phyloP scores from a whole-genome alignment of 192 early-diverging fungal genomes.

The Phycomyces blakesleeanus region DNA sequence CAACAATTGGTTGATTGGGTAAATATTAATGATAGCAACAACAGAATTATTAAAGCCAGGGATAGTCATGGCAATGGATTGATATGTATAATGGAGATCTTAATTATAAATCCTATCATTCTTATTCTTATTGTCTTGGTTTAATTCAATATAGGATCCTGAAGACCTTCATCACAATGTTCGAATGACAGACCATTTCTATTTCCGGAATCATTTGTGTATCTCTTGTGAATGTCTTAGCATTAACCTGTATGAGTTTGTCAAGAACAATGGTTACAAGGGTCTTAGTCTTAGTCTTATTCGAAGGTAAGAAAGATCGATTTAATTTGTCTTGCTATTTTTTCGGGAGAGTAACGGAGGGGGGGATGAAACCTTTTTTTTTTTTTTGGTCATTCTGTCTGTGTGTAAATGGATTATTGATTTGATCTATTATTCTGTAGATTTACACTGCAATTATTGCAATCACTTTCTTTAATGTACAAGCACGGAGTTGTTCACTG shows the following conservation, averaged over 20 bases:
- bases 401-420: too few species aligned
- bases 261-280: conserved; percentile 88
- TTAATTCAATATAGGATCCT: conserved; percentile 60
- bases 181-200: conserved; percentile 89
- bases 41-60: too few species aligned
- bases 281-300: conserved; percentile 81
- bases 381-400: too few species aligned
- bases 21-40: conserved; percentile 14
- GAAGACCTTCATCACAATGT: conserved; percentile 77
- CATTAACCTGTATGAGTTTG: conserved; percentile 96
- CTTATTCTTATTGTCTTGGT: too few species aligned
- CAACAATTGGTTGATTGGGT: conserved; percentile 77
- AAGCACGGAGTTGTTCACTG: conserved; percentile 86
- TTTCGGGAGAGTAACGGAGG: too few species aligned
- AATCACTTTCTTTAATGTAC: conserved; percentile 72
- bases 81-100: too few species aligned
- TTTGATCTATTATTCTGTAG: conserved; percentile 44
- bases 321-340: too few species aligned
- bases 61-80: too few species aligned
- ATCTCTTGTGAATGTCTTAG: conserved; percentile 92
- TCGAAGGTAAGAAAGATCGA: conserved; percentile 41
- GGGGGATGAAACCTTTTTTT: too few species aligned
- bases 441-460: conserved; percentile 80
- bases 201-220: conserved; percentile 95
- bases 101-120: too few species aligned